Base-by-base conservation (phyloP, 805 yeast genomes). In the Suhomyces kilbournensis region DNA sequence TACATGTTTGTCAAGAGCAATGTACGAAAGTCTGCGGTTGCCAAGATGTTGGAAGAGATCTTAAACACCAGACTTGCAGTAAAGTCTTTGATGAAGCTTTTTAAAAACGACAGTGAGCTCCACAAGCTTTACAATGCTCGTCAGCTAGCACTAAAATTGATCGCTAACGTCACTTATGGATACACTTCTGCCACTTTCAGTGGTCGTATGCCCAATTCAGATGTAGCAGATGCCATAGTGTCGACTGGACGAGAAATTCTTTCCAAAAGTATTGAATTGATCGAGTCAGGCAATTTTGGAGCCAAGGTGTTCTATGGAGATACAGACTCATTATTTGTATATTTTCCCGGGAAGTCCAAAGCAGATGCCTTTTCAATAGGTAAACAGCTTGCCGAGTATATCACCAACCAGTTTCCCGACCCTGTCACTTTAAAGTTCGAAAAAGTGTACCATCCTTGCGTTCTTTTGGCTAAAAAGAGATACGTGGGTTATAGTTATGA, bases 231-330 rank as follows among this genome's bases (percentile, higher is more conserved):
- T 70, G 87, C 96, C 10, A 90, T 94, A 65, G 99, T 94, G 0
- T 83, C 91, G 20, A 84, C 94, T 0, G 99, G 94, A 0, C 74
- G 98, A 50, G 97, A 93, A 67, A 86, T 90, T 0, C 70, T 94
- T 47, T 84, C 84, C 49, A 76, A 77, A 48, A 86, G 97, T 0
- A 84, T 90, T 25, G 78, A 78, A 1, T 62, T 78, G 47, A 92
- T 94, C 48, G 96, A 91, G 54, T 71, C 79, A 14, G 65, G 71
- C 2, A 63, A 74, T 22, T 89, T 91, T 89, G 91, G 91, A 2
- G 97, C 97, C 0, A 84, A 88, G 60, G 97, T 94, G 0, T 97
- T 93, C 0, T 94, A 94, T 65, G 98, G 99, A 4, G 99, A 94
- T 65, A 94, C 99, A 0, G 99, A 94, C 68, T 89, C 97, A 40